Percentiles rank a stretch among this genome's conserved stretches.
These are phyloP conservation scores for Phalaenopsis aphrodite DNA, from an alignment of 106 monocot species.

Conservation along the genomic window DNA sequence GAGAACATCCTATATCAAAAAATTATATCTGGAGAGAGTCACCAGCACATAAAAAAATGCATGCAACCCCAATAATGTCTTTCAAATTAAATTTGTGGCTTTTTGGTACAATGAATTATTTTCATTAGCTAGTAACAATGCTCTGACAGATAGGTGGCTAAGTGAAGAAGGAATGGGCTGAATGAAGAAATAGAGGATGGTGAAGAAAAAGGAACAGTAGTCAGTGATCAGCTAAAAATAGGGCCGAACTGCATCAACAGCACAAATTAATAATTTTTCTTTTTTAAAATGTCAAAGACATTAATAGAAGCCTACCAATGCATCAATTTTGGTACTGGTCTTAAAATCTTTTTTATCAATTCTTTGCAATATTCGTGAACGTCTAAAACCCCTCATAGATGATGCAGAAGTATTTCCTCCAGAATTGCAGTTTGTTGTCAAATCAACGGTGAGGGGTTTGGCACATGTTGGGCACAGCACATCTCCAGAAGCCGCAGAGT, in stretches of 20 bases:
- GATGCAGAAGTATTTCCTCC: conserved; percentile 21
- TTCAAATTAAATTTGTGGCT: too few species aligned
- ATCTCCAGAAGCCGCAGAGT: conserved; percentile 33
- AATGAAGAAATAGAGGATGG: neutral
- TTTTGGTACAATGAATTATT: neutral
- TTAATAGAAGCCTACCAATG: conserved; percentile 40
- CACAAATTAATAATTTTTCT: neutral
- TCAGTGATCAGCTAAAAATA: neutral
- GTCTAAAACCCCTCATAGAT: conserved; percentile 36
- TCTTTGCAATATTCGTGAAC: conserved; percentile 53
- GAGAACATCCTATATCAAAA: too few species aligned
- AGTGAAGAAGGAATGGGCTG: neutral
- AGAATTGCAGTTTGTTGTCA: conserved; percentile 29
- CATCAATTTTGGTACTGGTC: conserved; percentile 92
- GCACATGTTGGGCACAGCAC: conserved; percentile 73
- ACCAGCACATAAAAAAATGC: too few species aligned
- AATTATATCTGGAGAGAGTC: too few species aligned
- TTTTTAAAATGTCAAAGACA: neutral
- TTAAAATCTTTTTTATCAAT: conserved; percentile 45
- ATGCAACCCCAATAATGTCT: too few species aligned
- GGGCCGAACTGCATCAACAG: neutral
- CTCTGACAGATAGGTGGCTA: neutral
- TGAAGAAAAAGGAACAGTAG: neutral
- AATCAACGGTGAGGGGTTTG: conserved; percentile 72
- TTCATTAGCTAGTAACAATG: neutral